Conservation (phyloP, 352 stramenopile species). For the Globisporangium echinulatum region DNA sequence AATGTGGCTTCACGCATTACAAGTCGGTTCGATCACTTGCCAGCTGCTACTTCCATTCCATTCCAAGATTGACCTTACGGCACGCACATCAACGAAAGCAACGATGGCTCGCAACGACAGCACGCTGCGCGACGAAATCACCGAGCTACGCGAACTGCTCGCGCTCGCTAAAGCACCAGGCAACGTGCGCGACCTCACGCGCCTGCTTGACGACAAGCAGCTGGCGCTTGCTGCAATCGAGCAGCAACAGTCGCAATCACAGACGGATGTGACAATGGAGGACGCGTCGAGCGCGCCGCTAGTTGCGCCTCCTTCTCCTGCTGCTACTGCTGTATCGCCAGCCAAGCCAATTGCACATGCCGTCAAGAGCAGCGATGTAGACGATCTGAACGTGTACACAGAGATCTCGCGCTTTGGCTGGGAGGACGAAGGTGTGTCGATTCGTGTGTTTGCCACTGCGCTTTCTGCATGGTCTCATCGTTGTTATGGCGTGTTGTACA, state of each 20-base stretch:
- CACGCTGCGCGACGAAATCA: constrained; percentile 39
- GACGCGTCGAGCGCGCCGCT: background rate
- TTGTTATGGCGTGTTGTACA: too few relatives aligned
- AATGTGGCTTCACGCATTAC: too few relatives aligned
- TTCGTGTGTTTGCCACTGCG: background rate
- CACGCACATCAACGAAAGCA: background rate
- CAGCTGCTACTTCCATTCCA: too few relatives aligned
- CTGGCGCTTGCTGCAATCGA: constrained; percentile 23
- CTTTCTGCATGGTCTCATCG: background rate
- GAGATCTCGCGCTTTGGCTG: constrained; percentile 83
- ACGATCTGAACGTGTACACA: constrained; percentile 61
- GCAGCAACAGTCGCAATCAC: constrained; percentile 9
- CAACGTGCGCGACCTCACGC: constrained; percentile 56
- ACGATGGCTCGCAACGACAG: constrained; percentile 23
- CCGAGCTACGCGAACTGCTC: constrained; percentile 64
- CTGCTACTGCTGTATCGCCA: constrained; percentile 11
- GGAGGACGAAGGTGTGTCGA: constrained; percentile 63
- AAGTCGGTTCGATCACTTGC: too few relatives aligned
- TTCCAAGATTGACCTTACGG: background rate
- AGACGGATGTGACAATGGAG: constrained; percentile 4
- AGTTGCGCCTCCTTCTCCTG: background rate
- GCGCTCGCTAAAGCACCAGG: constrained; percentile 39
- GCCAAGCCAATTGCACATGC: constrained; percentile 23
- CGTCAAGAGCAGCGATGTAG: constrained; percentile 10
- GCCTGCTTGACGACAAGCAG: constrained; percentile 58